Percentiles rank a stretch among this genome's conserved stretches.
Conservation (phyloP, 2,329 filamentous ascomycete species). For the Aureobasidium sp. region DNA sequence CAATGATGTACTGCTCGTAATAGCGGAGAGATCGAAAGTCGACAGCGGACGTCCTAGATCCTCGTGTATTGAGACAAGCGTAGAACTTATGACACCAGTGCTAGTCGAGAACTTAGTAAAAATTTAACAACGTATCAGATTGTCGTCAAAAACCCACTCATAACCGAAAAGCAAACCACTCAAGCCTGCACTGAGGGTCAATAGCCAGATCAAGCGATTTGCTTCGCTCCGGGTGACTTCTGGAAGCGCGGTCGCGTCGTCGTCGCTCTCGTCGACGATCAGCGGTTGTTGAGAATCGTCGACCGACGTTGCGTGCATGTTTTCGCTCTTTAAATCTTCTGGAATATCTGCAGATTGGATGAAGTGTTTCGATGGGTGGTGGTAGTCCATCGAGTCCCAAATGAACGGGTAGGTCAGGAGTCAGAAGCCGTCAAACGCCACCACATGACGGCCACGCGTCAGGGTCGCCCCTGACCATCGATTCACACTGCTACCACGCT, state of each 20-base stretch:
- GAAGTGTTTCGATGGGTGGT: background rate
- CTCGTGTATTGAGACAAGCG: slow-evolving; percentile 50
- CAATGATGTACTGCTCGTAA: slow-evolving; percentile 52
- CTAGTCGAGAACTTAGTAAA: slow-evolving; percentile 22
- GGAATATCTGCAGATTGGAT: background rate
- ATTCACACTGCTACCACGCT: too few species aligned
- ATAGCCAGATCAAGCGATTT: slow-evolving; percentile 24
- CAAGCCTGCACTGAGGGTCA: slow-evolving; percentile 52
- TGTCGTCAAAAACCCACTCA: slow-evolving; percentile 30
- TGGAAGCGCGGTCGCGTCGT: background rate
- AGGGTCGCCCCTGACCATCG: background rate
- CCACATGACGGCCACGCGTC: background rate
- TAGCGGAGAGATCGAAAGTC: slow-evolving; percentile 52
- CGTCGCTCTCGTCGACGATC: background rate
- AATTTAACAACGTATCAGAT: background rate
- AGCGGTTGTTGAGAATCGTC: slow-evolving; percentile 8
- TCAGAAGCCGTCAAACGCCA: background rate
- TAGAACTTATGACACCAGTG: slow-evolving; percentile 56
- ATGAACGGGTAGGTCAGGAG: background rate
- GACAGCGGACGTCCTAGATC: slow-evolving; percentile 34
- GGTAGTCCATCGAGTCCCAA: background rate
- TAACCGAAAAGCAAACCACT: slow-evolving; percentile 56
- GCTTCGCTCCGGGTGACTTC: background rate
- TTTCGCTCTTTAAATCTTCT: background rate
- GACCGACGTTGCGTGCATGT: background rate